Conservation (phyloP, 2,329 filamentous ascomycete species). For the Cladosporium sp. region DNA sequence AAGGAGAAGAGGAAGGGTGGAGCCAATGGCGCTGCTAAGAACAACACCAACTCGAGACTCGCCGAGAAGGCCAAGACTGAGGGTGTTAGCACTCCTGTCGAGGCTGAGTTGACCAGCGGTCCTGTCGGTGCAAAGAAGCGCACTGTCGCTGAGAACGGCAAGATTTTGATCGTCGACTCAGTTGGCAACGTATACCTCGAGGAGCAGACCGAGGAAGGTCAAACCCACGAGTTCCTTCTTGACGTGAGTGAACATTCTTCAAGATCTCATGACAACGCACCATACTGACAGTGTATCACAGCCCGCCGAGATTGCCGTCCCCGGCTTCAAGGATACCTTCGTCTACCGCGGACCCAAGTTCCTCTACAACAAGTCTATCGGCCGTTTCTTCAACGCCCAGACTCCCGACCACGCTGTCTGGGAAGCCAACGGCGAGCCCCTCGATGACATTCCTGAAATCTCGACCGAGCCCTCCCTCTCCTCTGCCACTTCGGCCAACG, state of each 20-base stretch:
- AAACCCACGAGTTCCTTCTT: constrained; percentile 78
- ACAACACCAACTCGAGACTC: constrained; percentile 50
- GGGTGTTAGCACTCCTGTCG: constrained; percentile 58
- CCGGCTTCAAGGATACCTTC: constrained; percentile 79
- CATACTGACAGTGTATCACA: constrained; percentile 39
- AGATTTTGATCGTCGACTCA: constrained; percentile 89
- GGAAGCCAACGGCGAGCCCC: constrained; percentile 27
- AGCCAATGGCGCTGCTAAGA: constrained; percentile 49
- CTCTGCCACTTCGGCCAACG: constrained; percentile 46
- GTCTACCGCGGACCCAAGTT: constrained; percentile 77
- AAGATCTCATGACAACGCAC: neutral
- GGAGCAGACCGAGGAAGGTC: constrained; percentile 84
- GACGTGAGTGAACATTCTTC: constrained; percentile 64
- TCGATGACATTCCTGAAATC: constrained; percentile 16
- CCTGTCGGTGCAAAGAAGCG: constrained; percentile 80
- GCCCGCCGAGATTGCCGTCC: constrained; percentile 76
- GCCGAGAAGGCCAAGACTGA: constrained; percentile 54
- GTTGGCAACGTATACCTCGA: constrained; percentile 93
- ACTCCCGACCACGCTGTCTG: constrained; percentile 33
- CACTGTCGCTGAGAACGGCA: constrained; percentile 92
- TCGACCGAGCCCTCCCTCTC: constrained; percentile 40
- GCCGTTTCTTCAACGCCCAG: constrained; percentile 46
- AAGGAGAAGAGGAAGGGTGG: constrained; percentile 73
- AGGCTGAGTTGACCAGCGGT: constrained; percentile 54
- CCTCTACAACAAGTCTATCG: constrained; percentile 59